Evolutionary conservation across 305 asterid species (phyloP), one percentile per base, ranked within the genome.

Genomic region (Plantago rigida): DNA sequence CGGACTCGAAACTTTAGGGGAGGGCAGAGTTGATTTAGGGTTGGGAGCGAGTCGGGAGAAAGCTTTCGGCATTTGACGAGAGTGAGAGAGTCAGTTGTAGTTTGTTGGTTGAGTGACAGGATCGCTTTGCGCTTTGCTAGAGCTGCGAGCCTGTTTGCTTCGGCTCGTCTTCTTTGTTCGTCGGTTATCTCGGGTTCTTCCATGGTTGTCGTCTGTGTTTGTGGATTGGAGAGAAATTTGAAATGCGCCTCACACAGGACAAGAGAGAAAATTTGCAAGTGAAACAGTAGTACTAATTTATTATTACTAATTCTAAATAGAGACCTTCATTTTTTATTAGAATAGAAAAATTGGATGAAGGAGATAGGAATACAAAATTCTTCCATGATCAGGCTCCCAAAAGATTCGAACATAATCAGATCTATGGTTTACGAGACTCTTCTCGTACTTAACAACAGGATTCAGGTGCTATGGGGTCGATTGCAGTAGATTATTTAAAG

Each of bases 71-170:
- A 91, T 82, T 86, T 87, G 71, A 76, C 73, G 54, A 82, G 81
- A 51, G 60, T 60, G 85, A 85, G 82, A 44, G 64, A 49, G 53
- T 65, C 47, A 39, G 61, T 51, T 62, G 60, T 10, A 4, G 60
- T 13, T 13, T 62, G 53, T 64, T 45, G 62, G 3, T 66, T 2
- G 28, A 48, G 56, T 0, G 78, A 62, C 36, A 72, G 66, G 51
- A 78, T 61, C 0, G 89, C 84, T 79, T 84, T 82, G 65, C 96
- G 94, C 79, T 87, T 91, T 64, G 98, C 94, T 11, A 91, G 64
- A 55, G 98, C 98, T 0, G 90, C 92, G 24, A 79, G 81, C 44
- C 94, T 92, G 65, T 91, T 91, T 47, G 86, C 80, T 44, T 82
- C 96, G 45, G 91, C 86, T 45, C 96, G 83, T 34, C 70, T 73